Base-by-base conservation (phyloP, 306 rosid genomes). In the Inga leiocalycina region DNA sequence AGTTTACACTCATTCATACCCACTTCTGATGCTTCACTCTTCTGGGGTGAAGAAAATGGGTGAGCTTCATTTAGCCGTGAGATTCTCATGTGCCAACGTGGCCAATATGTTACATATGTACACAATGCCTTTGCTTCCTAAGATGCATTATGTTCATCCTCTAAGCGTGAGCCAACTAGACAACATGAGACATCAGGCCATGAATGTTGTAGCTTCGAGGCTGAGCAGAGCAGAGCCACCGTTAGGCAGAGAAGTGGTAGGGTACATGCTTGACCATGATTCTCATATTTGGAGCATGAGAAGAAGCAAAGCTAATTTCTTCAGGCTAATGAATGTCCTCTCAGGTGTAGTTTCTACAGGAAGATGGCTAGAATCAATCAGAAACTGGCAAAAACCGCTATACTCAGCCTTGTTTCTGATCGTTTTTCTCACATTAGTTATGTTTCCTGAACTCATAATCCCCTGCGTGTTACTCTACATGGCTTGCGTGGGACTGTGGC, bases 1-100 rank as follows among this genome's bases (percentile, higher is more conserved):
- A 66, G 92, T 90, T 37, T 90, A 90, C 61, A 90, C 90, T 64
- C 93, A 90, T 19, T 88, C 93, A 9, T 90, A 90, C 77, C 93
- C 93, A 0, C 88, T 90, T 46, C 66, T 88, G 57, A 88, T 90
- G 93, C 39, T 90, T 57, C 93, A 90, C 57, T 19, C 90, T 6
- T 68, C 86, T 2, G 93, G 93, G 49, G 90, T 90, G 20, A 90
- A 90, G 84, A 90, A 90, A 78, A 90, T 87, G 91, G 93, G 93
- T 14, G 93, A 88, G 84, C 90, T 90, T 83, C 92, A 90, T 61
- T 77, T 90, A 85, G 93, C 93, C 0, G 85, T 90, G 76, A 54
- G 93, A 61, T 88, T 90, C 56, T 87, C 90, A 0, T 87, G 93
- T 62, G 87, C 93, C n/a, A 88, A 88, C 72, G 72, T 85, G 83